A percentile compares a stretch with the other conserved stretches of the same genome.
phyloP scores from a whole-genome alignment of 345 rosid species.

The Murraya koenigii region DNA sequence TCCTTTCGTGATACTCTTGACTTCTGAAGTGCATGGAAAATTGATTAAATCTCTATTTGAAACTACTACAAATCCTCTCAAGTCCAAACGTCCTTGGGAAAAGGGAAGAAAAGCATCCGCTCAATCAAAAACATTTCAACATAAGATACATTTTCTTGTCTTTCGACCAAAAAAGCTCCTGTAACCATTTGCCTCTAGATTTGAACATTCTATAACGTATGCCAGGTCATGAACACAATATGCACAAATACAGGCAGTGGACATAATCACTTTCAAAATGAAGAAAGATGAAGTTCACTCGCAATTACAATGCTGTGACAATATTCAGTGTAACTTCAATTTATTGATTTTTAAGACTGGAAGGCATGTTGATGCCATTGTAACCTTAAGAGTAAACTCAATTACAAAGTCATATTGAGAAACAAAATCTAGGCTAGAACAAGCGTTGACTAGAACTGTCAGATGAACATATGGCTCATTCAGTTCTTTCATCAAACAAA shows the following conservation, averaged over 20 bases:
- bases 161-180: not conserved
- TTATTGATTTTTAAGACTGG: not conserved
- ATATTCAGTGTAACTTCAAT: not conserved
- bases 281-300: not conserved
- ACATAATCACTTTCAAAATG: not conserved
- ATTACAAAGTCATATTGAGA: not conserved
- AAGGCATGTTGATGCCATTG: not conserved
- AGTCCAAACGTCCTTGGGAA: not conserved
- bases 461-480: conserved; percentile 2
- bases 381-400: no score
- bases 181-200: not conserved
- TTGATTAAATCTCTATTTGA: not conserved
- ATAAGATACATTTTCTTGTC: not conserved
- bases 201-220: conserved; percentile 7
- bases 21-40: conserved; percentile 18
- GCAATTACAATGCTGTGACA: not conserved
- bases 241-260: not conserved
- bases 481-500: conserved; percentile 5
- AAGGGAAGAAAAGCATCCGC: not conserved
- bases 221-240: not conserved
- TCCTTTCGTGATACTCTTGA: conserved; percentile 16
- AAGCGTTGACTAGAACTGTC: not conserved
- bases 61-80: not conserved
- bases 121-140: not conserved
- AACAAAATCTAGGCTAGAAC: not conserved